Conservation (phyloP, 2,329 filamentous ascomycete species). For the Xylariaceae sp. region DNA sequence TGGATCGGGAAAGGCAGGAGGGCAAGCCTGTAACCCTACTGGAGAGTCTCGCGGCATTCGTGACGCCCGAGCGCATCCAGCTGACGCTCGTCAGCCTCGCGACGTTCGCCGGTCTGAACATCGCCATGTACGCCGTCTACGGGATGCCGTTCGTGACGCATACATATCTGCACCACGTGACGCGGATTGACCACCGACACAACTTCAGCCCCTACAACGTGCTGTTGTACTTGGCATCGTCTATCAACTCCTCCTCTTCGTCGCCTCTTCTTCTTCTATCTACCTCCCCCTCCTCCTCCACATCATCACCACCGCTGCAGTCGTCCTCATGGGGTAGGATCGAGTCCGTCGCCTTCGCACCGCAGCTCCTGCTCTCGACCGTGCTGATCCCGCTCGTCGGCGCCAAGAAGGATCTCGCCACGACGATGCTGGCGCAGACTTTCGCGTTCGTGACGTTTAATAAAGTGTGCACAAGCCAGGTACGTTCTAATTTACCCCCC, state of each 20-base stretch:
- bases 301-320: constrained; percentile 9
- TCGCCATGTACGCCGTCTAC: constrained; percentile 80
- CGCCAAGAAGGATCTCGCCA: constrained; percentile 80
- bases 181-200: constrained; percentile 92
- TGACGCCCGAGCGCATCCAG: constrained; percentile 60
- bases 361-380: constrained; percentile 82
- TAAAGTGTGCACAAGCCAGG: constrained; percentile 98
- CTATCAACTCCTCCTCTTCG: constrained; percentile 52
- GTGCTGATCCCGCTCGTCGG: constrained; percentile 76
- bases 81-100: constrained; percentile 69
- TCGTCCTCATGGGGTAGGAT: constrained; percentile 45
- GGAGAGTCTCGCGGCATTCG: constrained; percentile 47
- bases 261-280: constrained; percentile 29
- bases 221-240: constrained; percentile 87
- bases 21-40: constrained; percentile 31
- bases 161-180: constrained; percentile 92
- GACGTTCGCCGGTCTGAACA: constrained; percentile 77
- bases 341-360: constrained; percentile 86
- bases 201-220: constrained; percentile 98
- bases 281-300: background rate
- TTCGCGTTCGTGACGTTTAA: constrained; percentile 98
- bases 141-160: constrained; percentile 82
- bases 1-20: background rate
- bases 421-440: constrained; percentile 90
- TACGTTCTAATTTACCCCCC: constrained; percentile 48